These are phyloP conservation scores for Fusarium chlamydosporum DNA, from an alignment of 2,329 filamentous ascomycete genomes.

Conservation along the genomic window DNA sequence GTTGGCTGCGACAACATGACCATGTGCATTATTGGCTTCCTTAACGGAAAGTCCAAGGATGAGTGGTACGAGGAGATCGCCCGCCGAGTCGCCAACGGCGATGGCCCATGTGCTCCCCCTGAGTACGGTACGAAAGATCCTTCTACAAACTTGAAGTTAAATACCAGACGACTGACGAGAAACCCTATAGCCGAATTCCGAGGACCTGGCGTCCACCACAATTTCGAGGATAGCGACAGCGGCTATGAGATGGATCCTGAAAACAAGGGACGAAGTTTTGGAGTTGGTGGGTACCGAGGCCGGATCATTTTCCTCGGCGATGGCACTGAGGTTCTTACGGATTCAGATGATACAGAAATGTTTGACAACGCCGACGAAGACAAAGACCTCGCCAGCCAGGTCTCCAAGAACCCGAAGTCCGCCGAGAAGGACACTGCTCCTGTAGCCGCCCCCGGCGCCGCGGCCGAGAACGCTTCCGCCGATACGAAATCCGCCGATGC, in stretches of 20 bases:
- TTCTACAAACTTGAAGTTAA: constrained; percentile 18
- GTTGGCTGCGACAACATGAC: constrained; percentile 99
- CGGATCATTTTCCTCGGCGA: constrained; percentile 96
- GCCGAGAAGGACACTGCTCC: constrained; percentile 47
- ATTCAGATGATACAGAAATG: constrained; percentile 92
- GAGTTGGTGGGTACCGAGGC: constrained; percentile 79
- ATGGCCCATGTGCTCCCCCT: constrained; percentile 97
- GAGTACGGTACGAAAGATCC: constrained; percentile 92
- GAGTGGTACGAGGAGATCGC: constrained; percentile 98
- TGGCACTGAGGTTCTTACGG: constrained; percentile 91
- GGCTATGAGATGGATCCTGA: constrained; percentile 83
- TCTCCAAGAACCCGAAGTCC: constrained; percentile 69
- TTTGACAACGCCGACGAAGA: constrained; percentile 90
- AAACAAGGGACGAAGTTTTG: constrained; percentile 73
- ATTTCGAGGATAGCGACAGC: constrained; percentile 84
- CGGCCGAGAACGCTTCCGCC: constrained; percentile 43
- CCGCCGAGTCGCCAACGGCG: constrained; percentile 93
- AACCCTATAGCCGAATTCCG: constrained; percentile 79
- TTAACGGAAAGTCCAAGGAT: constrained; percentile 93
- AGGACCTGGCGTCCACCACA: constrained; percentile 84
- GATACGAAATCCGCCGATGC: constrained; percentile 48
- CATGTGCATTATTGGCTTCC: constrained; percentile 90
- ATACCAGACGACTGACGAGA: constrained; percentile 33
- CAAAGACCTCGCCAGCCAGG: constrained; percentile 87
- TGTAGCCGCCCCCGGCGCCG: constrained; percentile 42